Evolutionary conservation across 768 basidiomycete genomes (phyloP).

Genomic region (Leccinum arenicola): DNA sequence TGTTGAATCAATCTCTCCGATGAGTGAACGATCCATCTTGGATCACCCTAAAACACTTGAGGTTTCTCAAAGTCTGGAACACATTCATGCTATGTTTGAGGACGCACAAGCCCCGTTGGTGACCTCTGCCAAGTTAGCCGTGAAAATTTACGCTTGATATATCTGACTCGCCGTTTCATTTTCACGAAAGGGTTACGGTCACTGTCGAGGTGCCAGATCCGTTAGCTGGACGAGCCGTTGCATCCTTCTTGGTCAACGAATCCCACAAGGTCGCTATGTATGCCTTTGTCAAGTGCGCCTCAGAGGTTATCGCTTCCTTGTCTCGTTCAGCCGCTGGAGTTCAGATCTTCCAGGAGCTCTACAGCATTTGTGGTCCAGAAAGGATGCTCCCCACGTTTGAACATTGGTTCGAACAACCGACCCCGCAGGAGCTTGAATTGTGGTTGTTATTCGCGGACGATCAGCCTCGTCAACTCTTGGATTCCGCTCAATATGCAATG

Average conservation of each 20-base stretch:
- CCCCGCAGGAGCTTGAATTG: too few species aligned
- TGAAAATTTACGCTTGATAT: neutral
- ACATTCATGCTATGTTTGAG: constrained; percentile 66
- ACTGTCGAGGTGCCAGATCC: constrained; percentile 66
- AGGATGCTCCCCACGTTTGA: constrained; percentile 80
- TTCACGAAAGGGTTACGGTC: constrained; percentile 73
- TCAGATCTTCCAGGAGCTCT: constrained; percentile 79
- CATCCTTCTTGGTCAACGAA: constrained; percentile 84
- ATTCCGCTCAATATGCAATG: constrained; percentile 86
- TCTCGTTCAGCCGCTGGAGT: constrained; percentile 73
- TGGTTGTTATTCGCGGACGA: constrained; percentile 58
- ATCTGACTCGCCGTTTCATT: constrained; percentile 5
- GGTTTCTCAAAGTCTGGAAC: constrained; percentile 53
- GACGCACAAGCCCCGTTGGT: constrained; percentile 52
- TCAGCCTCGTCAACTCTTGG: constrained; percentile 66
- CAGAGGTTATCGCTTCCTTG: constrained; percentile 80
- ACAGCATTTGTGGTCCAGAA: constrained; percentile 77
- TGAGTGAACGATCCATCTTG: constrained; percentile 44
- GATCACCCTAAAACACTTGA: constrained; percentile 57
- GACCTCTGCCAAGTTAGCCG: constrained; percentile 61
- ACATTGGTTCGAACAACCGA: constrained; percentile 50
- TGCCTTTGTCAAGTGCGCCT: constrained; percentile 74
- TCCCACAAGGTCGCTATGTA: constrained; percentile 80
- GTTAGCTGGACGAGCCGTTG: constrained; percentile 73
- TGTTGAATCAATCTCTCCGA: constrained; percentile 55